Percentiles rank a stretch among this genome's conserved stretches.
Conservation (phyloP, 75 land plant species). For the Sequoiadendron giganteum region DNA sequence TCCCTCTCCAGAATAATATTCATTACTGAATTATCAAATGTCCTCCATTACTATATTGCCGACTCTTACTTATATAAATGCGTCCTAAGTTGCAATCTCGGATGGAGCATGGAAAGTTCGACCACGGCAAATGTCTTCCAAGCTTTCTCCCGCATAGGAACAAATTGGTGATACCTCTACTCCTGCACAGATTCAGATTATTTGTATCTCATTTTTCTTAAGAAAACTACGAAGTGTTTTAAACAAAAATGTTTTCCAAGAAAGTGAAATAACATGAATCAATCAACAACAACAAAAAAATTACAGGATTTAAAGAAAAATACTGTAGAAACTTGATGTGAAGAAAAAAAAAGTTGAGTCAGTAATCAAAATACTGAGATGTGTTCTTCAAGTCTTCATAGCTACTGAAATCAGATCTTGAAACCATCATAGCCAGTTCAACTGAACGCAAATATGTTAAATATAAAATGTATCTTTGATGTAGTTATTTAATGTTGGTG, state of each 20-base stretch:
- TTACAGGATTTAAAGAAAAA: neutral
- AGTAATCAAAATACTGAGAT: neutral
- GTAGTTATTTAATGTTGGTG: neutral
- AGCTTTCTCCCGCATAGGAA: slow-evolving; percentile 81
- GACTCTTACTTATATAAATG: neutral
- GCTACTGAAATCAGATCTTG: neutral
- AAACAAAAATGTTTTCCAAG: neutral
- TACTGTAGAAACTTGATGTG: neutral
- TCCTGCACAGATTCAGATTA: slow-evolving; percentile 37
- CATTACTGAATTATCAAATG: neutral
- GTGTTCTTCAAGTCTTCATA: neutral
- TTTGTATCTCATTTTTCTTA: neutral
- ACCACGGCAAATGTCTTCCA: slow-evolving; percentile 76
- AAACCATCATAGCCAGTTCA: neutral
- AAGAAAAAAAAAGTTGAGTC: neutral
- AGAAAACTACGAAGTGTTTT: neutral
- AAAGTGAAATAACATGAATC: neutral
- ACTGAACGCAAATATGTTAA: neutral
- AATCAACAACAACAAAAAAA: neutral
- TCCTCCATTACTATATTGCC: neutral
- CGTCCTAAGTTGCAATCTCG: slow-evolving; percentile 45
- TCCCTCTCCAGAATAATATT: neutral
- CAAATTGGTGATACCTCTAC: slow-evolving; percentile 83
- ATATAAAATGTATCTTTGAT: neutral
- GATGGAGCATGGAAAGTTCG: slow-evolving; percentile 85